These are phyloP conservation scores for Neonectria punicea DNA, from an alignment of 2,329 filamentous ascomycete genomes.

Conservation along the genomic window DNA sequence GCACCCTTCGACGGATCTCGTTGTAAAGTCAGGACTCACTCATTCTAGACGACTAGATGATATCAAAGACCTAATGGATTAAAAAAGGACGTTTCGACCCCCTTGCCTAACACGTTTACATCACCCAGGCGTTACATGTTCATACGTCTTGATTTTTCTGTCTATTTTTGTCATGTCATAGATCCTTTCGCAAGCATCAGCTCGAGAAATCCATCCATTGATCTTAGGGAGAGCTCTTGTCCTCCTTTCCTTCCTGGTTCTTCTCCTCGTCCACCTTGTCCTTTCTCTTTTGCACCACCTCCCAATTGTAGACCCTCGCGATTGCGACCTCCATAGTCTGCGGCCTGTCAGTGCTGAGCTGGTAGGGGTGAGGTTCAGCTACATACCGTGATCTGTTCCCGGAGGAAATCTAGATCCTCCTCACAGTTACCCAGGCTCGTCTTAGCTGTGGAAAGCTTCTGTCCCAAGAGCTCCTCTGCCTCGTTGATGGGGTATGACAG, in stretches of 20 bases:
- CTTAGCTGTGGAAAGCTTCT: conserved; percentile 83
- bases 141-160: background rate
- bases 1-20: conserved; percentile 6
- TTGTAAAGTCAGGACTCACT: background rate
- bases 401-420: conserved; percentile 93
- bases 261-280: conserved; percentile 77
- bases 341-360: conserved; percentile 21
- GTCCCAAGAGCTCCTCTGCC: conserved; percentile 80
- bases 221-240: conserved; percentile 46
- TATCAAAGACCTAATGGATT: background rate
- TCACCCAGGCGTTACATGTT: background rate
- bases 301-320: conserved; percentile 99
- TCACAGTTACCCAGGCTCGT: conserved; percentile 87
- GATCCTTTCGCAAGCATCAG: conserved; percentile 25
- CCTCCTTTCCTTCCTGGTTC: conserved; percentile 53
- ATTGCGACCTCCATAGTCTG: conserved; percentile 97
- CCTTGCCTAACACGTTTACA: background rate
- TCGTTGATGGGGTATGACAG: conserved; percentile 91
- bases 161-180: conserved; percentile 26
- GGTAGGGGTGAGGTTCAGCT: background rate
- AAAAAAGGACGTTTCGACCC: background rate
- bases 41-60: background rate
- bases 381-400: conserved; percentile 94
- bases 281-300: conserved; percentile 94
- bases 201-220: conserved; percentile 26